Percentiles rank a stretch among this genome's conserved stretches.
Evolutionary conservation across 331 rosid genomes (phyloP).

Genomic region (Phaseolus coccineus): DNA sequence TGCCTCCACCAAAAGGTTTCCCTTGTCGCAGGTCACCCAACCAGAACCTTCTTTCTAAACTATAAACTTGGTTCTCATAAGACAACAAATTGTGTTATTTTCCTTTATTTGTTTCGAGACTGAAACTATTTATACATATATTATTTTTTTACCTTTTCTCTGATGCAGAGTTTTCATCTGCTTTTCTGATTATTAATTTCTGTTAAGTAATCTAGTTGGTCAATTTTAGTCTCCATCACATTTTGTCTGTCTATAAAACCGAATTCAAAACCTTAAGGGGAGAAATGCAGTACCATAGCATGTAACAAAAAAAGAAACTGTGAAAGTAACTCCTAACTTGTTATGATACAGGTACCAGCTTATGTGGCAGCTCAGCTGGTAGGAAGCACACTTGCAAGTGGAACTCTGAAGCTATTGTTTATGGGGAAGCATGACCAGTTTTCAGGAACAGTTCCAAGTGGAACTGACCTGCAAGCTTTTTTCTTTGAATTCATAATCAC

Average conservation of each 20-base stretch:
- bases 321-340: neutral
- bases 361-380: constrained; percentile 68
- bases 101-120: neutral
- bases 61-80: no score
- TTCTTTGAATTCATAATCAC: constrained; percentile 84
- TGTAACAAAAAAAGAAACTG: neutral
- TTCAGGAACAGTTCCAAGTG: constrained; percentile 67
- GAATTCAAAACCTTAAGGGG: no score
- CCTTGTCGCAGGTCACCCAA: constrained; percentile 58
- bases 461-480: constrained; percentile 66
- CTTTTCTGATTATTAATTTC: no score
- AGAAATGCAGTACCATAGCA: neutral
- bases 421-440: constrained; percentile 55
- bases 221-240: no score
- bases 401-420: constrained; percentile 70
- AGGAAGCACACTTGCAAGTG: constrained; percentile 79
- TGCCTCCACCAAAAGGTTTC: constrained; percentile 64
- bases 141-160: no score
- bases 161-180: no score
- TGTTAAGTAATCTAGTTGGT: no score
- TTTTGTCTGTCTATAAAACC: no score
- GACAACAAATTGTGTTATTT: neutral
- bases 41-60: neutral
- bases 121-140: no score
- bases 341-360: constrained; percentile 59